These are phyloP conservation scores for Wickerhamia fluorescens DNA, from an alignment of 805 yeast species.

Conservation along the genomic window DNA sequence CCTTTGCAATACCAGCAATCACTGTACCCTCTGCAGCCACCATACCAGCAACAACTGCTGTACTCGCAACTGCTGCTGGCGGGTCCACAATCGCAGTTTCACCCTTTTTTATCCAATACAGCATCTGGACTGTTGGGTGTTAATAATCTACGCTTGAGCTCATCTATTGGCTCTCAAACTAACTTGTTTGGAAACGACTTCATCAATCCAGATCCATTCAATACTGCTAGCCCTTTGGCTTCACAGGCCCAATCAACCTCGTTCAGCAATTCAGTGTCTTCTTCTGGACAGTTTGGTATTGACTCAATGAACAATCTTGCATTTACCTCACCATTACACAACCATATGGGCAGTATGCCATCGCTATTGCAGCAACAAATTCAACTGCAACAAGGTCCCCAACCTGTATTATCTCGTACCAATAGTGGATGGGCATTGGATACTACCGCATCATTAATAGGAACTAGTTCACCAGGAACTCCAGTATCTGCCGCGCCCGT, in stretches of 20 bases:
- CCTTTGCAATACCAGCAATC: slow-evolving; percentile 4
- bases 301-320: slow-evolving; percentile 14
- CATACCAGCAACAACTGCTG: slow-evolving; percentile 8
- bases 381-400: slow-evolving; percentile 9
- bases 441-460: slow-evolving; percentile 11
- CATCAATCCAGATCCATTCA: slow-evolving; percentile 15
- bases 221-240: slow-evolving; percentile 6
- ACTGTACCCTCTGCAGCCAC: slow-evolving; percentile 4
- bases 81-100: slow-evolving; percentile 25
- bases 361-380: slow-evolving; percentile 12
- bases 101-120: slow-evolving; percentile 20
- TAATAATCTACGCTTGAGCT: slow-evolving; percentile 18
- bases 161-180: slow-evolving; percentile 9
- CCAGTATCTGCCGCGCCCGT: slow-evolving; percentile 20
- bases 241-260: slow-evolving; percentile 5
- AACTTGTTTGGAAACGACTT: slow-evolving; percentile 19
- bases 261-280: slow-evolving; percentile 1
- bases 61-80: too few relatives aligned
- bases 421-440: slow-evolving; percentile 35
- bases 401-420: slow-evolving; percentile 24
- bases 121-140: slow-evolving; percentile 18
- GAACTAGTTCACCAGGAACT: slow-evolving; percentile 20
- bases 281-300: slow-evolving; percentile 19
- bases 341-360: slow-evolving; percentile 19
- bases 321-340: slow-evolving; percentile 10